phyloP scores from a whole-genome alignment of 2,329 filamentous ascomycete genomes.

The Penicillium fuscoglaucum region DNA sequence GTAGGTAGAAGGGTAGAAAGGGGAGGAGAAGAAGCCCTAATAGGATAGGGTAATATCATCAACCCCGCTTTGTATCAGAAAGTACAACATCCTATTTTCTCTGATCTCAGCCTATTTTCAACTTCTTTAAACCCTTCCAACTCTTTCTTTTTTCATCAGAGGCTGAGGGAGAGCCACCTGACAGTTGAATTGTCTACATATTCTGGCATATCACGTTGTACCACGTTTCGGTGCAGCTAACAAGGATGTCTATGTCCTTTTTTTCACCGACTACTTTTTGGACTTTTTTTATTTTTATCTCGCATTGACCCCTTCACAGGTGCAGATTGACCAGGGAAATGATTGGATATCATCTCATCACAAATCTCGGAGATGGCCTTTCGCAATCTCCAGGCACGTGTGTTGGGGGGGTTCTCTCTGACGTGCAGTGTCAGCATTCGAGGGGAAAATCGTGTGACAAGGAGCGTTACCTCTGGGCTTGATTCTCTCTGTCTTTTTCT shows the following conservation, averaged over 20 bases:
- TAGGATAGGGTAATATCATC: not conserved
- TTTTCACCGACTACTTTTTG: constrained; percentile 12
- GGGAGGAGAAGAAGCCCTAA: not conserved
- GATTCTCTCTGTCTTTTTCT: constrained; percentile 21
- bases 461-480: constrained; percentile 9
- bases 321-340: constrained; percentile 1
- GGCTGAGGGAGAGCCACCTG: not conserved
- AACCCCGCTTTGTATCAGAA: constrained; percentile 6
- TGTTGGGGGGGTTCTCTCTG: constrained; percentile 10
- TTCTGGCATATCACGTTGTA: constrained; percentile 26
- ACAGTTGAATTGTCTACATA: not conserved
- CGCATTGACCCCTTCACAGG: constrained; percentile 4
- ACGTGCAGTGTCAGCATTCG: constrained; percentile 5
- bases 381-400: constrained; percentile 4
- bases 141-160: not conserved
- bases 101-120: not conserved
- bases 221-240: constrained; percentile 27
- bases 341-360: constrained; percentile 1
- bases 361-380: not conserved
- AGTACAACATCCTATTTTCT: not conserved
- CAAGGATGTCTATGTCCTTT: constrained; percentile 18
- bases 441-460: constrained; percentile 16
- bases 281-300: not conserved
- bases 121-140: not conserved
- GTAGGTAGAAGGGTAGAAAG: not conserved